Conservation (phyloP, 2,329 filamentous ascomycete species). For the Colletotrichum chrysophilum region DNA sequence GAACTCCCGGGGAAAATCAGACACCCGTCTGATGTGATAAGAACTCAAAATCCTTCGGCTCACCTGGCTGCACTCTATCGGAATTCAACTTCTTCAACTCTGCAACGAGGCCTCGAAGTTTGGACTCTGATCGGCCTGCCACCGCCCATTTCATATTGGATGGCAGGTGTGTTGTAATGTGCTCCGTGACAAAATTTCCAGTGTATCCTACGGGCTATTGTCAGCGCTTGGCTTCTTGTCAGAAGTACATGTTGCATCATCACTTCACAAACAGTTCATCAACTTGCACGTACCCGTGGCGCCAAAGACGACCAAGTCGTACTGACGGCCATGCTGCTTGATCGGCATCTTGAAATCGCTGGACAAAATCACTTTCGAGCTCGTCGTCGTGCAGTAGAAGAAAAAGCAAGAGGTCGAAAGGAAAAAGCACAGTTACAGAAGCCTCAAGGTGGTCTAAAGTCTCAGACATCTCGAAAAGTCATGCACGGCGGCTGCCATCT, state of each 20-base stretch:
- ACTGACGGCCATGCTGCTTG: constrained; percentile 57
- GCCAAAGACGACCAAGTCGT: constrained; percentile 63
- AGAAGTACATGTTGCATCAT: neutral
- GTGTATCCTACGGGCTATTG: constrained; percentile 72
- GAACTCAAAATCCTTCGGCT: constrained; percentile 22
- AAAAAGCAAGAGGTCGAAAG: neutral
- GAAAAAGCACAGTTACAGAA: neutral
- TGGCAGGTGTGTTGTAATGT: constrained; percentile 73
- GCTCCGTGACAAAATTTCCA: constrained; percentile 76
- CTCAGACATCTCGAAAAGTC: constrained; percentile 1
- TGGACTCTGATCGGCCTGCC: constrained; percentile 79
- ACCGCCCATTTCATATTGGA: constrained; percentile 87
- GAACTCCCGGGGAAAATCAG: neutral
- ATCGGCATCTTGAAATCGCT: constrained; percentile 43
- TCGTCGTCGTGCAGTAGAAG: neutral
- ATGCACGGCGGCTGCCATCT: constrained; percentile 1
- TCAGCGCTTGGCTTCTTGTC: neutral
- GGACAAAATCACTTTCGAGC: neutral
- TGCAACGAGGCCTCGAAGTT: constrained; percentile 72
- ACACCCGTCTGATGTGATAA: neutral
- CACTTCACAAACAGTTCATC: neutral
- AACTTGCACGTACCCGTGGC: constrained; percentile 53
- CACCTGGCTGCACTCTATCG: constrained; percentile 75
- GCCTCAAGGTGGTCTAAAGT: neutral
- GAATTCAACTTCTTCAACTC: constrained; percentile 71